A percentile compares a stretch with the other conserved stretches of the same genome.
phyloP scores from a whole-genome alignment of 2,329 filamentous ascomycete species.

The Penicillium concentricum region DNA sequence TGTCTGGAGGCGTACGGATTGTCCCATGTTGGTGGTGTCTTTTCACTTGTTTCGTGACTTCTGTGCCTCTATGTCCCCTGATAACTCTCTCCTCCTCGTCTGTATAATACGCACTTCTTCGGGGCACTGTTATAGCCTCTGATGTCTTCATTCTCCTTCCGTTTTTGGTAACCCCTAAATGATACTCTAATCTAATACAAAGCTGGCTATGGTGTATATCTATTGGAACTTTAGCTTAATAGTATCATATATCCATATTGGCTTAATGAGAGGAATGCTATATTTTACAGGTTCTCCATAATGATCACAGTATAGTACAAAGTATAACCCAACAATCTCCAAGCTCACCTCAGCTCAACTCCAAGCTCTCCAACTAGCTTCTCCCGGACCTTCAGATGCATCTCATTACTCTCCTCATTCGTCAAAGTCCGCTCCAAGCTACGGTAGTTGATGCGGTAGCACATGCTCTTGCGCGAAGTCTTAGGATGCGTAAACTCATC shows the following conservation, averaged over 20 bases:
- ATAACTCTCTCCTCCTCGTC: conserved; percentile 35
- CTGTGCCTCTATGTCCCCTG: conserved; percentile 14
- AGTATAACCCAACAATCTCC: neutral
- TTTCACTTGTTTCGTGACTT: conserved; percentile 21
- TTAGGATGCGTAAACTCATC: conserved; percentile 89
- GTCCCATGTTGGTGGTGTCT: conserved; percentile 26
- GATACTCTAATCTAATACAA: neutral
- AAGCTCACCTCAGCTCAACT: conserved; percentile 69
- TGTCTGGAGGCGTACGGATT: conserved; percentile 31
- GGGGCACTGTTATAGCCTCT: conserved; percentile 8
- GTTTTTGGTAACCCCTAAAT: neutral
- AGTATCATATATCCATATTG: neutral
- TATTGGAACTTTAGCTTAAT: neutral
- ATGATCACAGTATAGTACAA: conserved; percentile 19
- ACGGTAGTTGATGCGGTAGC: conserved; percentile 91
- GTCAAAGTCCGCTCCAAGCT: conserved; percentile 89
- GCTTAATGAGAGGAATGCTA: conserved; percentile 3
- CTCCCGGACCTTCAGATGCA: conserved; percentile 68
- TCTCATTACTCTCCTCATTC: conserved; percentile 71
- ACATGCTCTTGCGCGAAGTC: conserved; percentile 77
- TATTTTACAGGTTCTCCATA: conserved; percentile 18
- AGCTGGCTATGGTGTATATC: neutral
- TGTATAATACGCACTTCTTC: conserved; percentile 33
- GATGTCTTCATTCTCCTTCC: conserved; percentile 13
- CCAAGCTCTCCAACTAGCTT: conserved; percentile 69